These are phyloP conservation scores for Globisporangium parvum DNA, from an alignment of 352 stramenopile genomes.

Conservation along the genomic window DNA sequence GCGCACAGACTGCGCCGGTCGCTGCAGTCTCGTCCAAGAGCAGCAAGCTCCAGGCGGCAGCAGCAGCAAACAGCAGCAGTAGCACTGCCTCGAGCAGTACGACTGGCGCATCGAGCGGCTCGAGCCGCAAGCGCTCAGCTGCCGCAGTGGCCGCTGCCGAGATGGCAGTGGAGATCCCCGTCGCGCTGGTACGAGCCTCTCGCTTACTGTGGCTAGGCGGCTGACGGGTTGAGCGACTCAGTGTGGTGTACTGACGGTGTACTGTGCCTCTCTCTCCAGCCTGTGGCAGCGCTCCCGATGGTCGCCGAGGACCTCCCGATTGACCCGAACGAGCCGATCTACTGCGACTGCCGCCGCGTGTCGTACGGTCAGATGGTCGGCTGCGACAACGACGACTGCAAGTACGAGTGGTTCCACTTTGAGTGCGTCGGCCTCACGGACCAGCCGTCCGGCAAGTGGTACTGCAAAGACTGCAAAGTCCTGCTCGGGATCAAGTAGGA, in stretches of 20 bases:
- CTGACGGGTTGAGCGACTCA: no score
- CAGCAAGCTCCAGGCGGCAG: conserved; percentile 5
- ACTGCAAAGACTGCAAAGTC: conserved; percentile 75
- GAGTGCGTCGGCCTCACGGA: conserved; percentile 84
- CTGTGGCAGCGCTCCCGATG: conserved; percentile 28
- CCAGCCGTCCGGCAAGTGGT: conserved; percentile 78
- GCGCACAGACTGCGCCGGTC: not conserved
- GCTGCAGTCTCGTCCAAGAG: conserved; percentile 7
- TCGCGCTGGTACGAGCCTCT: not conserved
- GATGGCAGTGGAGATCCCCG: conserved; percentile 22
- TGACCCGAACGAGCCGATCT: conserved; percentile 85
- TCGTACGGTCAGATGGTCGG: conserved; percentile 91
- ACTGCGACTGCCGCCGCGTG: conserved; percentile 81
- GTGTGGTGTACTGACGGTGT: no score
- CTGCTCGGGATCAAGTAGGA: conserved; percentile 60
- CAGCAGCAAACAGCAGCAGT: conserved; percentile 1
- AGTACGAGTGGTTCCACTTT: conserved; percentile 92
- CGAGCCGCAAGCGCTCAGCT: conserved; percentile 44
- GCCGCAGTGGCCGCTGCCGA: conserved; percentile 19
- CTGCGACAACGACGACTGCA: conserved; percentile 91
- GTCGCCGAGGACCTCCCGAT: conserved; percentile 74
- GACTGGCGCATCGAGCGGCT: conserved; percentile 3
- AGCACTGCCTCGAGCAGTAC: not conserved
- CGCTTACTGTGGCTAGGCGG: not conserved
- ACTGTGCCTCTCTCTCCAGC: not conserved